Percentiles rank a stretch among this genome's conserved stretches.
Evolutionary conservation across 305 asterid species (phyloP).

Genomic region (Striga hermonthica): DNA sequence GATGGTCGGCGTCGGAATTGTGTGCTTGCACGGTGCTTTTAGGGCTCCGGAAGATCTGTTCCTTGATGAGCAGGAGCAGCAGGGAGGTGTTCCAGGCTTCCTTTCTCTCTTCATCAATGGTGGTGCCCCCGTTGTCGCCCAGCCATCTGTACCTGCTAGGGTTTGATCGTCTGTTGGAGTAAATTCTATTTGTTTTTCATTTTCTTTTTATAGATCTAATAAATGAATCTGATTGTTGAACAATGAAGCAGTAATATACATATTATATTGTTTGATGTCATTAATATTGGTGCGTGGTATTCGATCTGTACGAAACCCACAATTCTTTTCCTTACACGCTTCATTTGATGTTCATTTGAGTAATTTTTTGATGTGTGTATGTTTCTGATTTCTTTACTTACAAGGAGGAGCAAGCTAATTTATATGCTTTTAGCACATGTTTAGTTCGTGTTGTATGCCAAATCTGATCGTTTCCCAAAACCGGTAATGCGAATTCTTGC

Average conservation of each 20-base stretch:
- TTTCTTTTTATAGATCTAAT: neutral
- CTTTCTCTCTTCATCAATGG: constrained; percentile 55
- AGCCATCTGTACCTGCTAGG: constrained; percentile 44
- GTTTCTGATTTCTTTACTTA: no score
- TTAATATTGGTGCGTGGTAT: constrained; percentile 26
- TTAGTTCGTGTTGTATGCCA: no score
- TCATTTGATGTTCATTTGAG: neutral
- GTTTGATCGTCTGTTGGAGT: constrained; percentile 39
- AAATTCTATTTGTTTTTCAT: constrained; percentile 18
- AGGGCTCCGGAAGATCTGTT: constrained; percentile 81
- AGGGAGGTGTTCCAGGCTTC: constrained; percentile 55
- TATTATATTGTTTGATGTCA: constrained; percentile 19
- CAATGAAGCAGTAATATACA: constrained; percentile 19
- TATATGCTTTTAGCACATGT: no score
- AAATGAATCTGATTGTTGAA: constrained; percentile 18
- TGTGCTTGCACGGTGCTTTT: constrained; percentile 69
- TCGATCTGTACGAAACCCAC: constrained; percentile 24
- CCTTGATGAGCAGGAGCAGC: constrained; percentile 73
- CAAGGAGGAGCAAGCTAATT: no score
- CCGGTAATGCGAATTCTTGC: no score
- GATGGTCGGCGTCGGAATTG: constrained; percentile 62
- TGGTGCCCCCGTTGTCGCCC: constrained; percentile 35
- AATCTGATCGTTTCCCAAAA: no score
- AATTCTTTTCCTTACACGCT: constrained; percentile 15
- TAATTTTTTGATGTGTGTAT: no score